phyloP scores from a whole-genome alignment of 257 asterid species.

The Primulina eburnea region DNA sequence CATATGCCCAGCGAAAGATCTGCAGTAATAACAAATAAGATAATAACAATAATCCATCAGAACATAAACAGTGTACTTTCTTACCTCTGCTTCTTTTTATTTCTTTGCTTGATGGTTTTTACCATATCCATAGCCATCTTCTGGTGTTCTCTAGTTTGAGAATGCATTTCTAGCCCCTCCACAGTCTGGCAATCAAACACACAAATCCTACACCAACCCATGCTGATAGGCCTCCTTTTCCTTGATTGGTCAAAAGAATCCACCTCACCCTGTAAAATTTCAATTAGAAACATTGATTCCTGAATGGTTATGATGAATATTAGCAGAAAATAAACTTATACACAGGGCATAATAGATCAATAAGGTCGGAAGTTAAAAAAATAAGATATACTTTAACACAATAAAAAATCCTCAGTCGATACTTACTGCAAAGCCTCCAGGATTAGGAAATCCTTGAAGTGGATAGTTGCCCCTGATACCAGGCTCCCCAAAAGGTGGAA shows the following conservation, averaged over 20 bases:
- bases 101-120: slow-evolving; percentile 64
- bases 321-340: slow-evolving; percentile 5
- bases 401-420: slow-evolving; percentile 5
- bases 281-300: not conserved
- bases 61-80: slow-evolving; percentile 22
- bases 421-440: slow-evolving; percentile 52
- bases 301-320: not conserved
- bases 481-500: slow-evolving; percentile 58
- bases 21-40: slow-evolving; percentile 30
- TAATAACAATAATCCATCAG: slow-evolving; percentile 16
- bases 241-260: slow-evolving; percentile 58
- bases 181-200: slow-evolving; percentile 77
- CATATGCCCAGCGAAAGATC: slow-evolving; percentile 50
- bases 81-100: slow-evolving; percentile 58
- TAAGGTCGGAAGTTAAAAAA: not conserved
- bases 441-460: slow-evolving; percentile 47
- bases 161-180: slow-evolving; percentile 78
- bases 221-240: slow-evolving; percentile 59
- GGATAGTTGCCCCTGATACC: slow-evolving; percentile 60
- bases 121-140: slow-evolving; percentile 79
- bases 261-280: slow-evolving; percentile 49
- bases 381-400: not conserved
- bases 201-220: slow-evolving; percentile 93
- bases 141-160: slow-evolving; percentile 90
- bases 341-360: not conserved